These are phyloP conservation scores for Dothistroma pini DNA, from an alignment of 2,329 filamentous ascomycete species.

Conservation along the genomic window DNA sequence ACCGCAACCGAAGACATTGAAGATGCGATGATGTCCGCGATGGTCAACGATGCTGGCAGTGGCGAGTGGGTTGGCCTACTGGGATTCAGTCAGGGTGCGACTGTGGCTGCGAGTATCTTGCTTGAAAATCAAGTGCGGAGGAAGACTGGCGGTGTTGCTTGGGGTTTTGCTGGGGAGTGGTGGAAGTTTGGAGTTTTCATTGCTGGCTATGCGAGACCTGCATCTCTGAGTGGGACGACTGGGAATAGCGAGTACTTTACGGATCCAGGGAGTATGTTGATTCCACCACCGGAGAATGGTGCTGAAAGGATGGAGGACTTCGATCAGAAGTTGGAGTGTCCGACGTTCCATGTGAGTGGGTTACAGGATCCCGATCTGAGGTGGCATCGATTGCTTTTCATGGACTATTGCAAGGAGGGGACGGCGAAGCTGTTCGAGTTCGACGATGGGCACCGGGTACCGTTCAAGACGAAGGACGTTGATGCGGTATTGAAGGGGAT, in stretches of 20 bases:
- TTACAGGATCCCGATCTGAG: background rate
- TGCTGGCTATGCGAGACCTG: background rate
- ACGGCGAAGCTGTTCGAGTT: background rate
- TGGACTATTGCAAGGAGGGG: background rate
- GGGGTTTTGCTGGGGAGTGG: background rate
- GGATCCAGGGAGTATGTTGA: background rate
- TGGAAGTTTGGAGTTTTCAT: background rate
- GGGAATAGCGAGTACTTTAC: background rate
- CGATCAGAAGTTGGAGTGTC: background rate
- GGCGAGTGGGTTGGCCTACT: constrained; percentile 59
- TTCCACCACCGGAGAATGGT: background rate
- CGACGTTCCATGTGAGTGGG: background rate
- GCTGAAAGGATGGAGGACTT: background rate
- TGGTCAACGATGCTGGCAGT: constrained; percentile 44
- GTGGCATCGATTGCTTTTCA: background rate
- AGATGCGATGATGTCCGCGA: constrained; percentile 35
- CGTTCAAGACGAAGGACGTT: background rate
- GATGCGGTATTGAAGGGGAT: background rate
- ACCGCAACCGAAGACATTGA: constrained; percentile 4
- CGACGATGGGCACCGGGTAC: background rate
- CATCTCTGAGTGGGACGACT: background rate
- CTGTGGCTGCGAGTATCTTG: constrained; percentile 57
- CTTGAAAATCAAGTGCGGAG: constrained; percentile 36
- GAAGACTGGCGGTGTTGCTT: background rate
- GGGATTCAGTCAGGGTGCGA: constrained; percentile 66